Percentiles rank a stretch among this genome's conserved stretches.
Conservation (phyloP, 805 yeast genomes). For the Lipomyces starkeyi region DNA sequence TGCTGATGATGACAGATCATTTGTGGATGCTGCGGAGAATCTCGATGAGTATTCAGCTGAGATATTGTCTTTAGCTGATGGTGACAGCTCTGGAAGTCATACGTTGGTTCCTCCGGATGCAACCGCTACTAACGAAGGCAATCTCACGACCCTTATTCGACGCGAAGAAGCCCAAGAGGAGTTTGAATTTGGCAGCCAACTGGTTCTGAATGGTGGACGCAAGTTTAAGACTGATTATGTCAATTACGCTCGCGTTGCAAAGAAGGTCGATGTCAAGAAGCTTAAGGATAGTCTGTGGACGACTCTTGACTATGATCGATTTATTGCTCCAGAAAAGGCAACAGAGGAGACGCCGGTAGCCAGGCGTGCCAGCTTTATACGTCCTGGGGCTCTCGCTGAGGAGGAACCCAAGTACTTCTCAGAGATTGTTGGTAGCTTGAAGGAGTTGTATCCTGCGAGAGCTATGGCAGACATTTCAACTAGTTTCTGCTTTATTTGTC, state of each 20-base stretch:
- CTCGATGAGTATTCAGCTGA: constrained; percentile 10
- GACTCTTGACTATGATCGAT: constrained; percentile 44
- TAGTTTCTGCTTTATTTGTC: constrained; percentile 81
- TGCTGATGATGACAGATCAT: constrained; percentile 39
- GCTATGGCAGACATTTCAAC: constrained; percentile 75
- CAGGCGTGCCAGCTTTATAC: constrained; percentile 38
- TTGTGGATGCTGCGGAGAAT: constrained; percentile 29
- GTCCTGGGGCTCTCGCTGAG: constrained; percentile 16
- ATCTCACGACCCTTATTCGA: constrained; percentile 21
- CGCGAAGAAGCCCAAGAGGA: constrained; percentile 27
- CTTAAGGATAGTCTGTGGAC: constrained; percentile 81
- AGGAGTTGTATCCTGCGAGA: constrained; percentile 59
- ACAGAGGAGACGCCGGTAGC: constrained; percentile 45
- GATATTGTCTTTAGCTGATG: constrained; percentile 3
- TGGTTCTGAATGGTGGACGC: constrained; percentile 28
- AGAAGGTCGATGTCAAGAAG: constrained; percentile 74
- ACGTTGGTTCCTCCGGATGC: not conserved
- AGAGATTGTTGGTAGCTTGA: constrained; percentile 57
- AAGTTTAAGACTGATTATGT: constrained; percentile 46
- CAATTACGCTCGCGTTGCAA: constrained; percentile 72
- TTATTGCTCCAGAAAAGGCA: constrained; percentile 32
- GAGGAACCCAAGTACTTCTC: constrained; percentile 46
- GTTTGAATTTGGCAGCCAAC: constrained; percentile 37
- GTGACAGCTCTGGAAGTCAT: not conserved
- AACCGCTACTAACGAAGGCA: constrained; percentile 5